phyloP scores from a whole-genome alignment of 139 green algal species.

The Helicosporidium sp. region DNA sequence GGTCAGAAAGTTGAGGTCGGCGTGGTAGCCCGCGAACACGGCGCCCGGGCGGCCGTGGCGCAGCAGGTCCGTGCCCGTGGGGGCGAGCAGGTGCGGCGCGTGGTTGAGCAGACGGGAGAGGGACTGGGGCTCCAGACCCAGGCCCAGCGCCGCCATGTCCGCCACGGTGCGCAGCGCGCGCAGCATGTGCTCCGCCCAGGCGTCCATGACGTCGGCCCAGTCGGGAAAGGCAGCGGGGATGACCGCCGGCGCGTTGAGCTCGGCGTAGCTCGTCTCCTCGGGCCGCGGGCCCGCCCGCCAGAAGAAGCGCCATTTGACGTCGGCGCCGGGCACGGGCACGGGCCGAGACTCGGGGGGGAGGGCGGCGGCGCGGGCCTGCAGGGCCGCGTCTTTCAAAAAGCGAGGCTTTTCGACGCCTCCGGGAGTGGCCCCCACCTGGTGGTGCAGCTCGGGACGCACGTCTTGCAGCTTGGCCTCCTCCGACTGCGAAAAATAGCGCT shows the following conservation, averaged over 20 bases:
- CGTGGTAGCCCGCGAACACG: conserved; percentile 69
- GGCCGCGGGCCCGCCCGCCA: conserved; percentile 54
- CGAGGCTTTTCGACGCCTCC: conserved; percentile 55
- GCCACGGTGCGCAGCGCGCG: conserved; percentile 18
- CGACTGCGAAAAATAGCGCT: conserved; percentile 58
- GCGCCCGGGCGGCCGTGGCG: conserved; percentile 31
- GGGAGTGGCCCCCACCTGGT: conserved; percentile 67
- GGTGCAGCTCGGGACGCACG: conserved; percentile 38
- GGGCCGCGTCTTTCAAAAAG: conserved; percentile 27
- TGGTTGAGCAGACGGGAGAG: conserved; percentile 49
- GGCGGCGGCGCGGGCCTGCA: conserved; percentile 8
- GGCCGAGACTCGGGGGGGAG: conserved; percentile 26
- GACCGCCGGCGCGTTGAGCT: conserved; percentile 71
- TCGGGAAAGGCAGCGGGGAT: conserved; percentile 49
- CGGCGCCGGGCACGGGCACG: conserved; percentile 25
- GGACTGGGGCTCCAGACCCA: conserved; percentile 38
- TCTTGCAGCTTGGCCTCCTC: conserved; percentile 42
- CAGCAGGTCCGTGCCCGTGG: conserved; percentile 60
- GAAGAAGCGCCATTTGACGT: conserved; percentile 81
- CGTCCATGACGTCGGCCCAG: conserved; percentile 57
- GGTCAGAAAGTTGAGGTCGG: conserved; percentile 85
- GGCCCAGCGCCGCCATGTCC: conserved; percentile 39
- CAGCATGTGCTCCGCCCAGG: conserved; percentile 45
- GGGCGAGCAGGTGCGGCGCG: conserved; percentile 74
- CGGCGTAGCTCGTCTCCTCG: conserved; percentile 28